Evolutionary conservation across 2,329 filamentous ascomycete genomes (phyloP).

Genomic region (Whalleya microplaca): DNA sequence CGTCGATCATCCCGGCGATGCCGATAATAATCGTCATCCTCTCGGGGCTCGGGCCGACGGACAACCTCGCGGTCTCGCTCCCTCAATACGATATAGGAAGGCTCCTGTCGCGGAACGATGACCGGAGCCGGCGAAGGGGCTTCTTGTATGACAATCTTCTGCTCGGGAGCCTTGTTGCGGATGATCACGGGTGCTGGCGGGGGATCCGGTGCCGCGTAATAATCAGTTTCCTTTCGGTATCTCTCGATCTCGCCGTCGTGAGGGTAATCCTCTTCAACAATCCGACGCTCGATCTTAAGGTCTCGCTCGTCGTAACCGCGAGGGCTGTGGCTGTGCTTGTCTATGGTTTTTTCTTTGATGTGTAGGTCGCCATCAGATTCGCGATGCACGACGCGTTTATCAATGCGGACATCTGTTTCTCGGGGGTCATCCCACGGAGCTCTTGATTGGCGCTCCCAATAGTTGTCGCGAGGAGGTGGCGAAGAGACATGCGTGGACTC

Average conservation of each 20-base stretch:
- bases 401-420: constrained; percentile 47
- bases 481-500: constrained; percentile 43
- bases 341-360: constrained; percentile 57
- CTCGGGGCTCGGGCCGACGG: constrained; percentile 41
- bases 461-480: constrained; percentile 41
- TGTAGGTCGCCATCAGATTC: constrained; percentile 55
- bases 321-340: constrained; percentile 37
- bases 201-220: constrained; percentile 58
- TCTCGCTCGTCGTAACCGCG: constrained; percentile 36
- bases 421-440: constrained; percentile 40
- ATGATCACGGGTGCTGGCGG: constrained; percentile 58
- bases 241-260: constrained; percentile 55
- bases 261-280: constrained; percentile 32
- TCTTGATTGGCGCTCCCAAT: constrained; percentile 49
- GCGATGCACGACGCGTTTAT: constrained; percentile 46
- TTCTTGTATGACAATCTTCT: constrained; percentile 65
- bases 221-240: constrained; percentile 66
- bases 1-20: constrained; percentile 42
- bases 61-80: constrained; percentile 45
- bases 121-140: constrained; percentile 56
- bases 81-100: constrained; percentile 49
- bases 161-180: constrained; percentile 58
- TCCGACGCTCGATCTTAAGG: constrained; percentile 36
- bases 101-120: constrained; percentile 51
- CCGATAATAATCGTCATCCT: constrained; percentile 55